A percentile compares a stretch with the other conserved stretches of the same genome.
Conservation (phyloP, 345 rosid species). For the Melastoma malabathricum region DNA sequence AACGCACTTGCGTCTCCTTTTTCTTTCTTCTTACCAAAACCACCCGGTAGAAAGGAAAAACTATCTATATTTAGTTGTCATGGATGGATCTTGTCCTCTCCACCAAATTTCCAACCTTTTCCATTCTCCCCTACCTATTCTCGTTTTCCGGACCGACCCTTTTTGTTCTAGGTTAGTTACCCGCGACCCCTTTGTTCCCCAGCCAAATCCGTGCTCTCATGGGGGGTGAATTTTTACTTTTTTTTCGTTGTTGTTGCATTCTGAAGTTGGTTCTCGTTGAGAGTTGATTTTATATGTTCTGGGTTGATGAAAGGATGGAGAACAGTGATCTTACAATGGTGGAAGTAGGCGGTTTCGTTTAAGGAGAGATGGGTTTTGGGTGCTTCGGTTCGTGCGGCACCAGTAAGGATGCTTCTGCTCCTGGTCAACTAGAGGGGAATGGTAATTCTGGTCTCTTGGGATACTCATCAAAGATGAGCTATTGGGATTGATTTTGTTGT, state of each 20-base stretch:
- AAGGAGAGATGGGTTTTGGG: slow-evolving; percentile 32
- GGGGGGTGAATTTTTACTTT: neutral
- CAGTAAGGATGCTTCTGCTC: slow-evolving; percentile 21
- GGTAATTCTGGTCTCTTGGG: slow-evolving; percentile 21
- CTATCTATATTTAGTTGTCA: too few relatives aligned
- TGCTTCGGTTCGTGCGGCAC: slow-evolving; percentile 35
- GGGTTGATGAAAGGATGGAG: slow-evolving; percentile 1
- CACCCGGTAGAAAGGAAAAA: too few relatives aligned
- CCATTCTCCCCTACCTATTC: too few relatives aligned
- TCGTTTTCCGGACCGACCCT: too few relatives aligned
- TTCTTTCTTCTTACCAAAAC: too few relatives aligned
- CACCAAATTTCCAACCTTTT: too few relatives aligned
- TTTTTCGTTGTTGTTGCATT: neutral
- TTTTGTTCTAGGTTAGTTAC: too few relatives aligned
- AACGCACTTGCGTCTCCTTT: too few relatives aligned
- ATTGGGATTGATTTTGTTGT: too few relatives aligned
- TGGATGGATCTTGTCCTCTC: too few relatives aligned
- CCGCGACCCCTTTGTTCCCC: too few relatives aligned
- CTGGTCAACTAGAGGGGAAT: slow-evolving; percentile 21
- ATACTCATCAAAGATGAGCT: neutral
- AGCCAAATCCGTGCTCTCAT: too few relatives aligned
- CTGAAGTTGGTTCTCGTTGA: neutral
- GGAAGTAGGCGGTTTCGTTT: slow-evolving; percentile 4
- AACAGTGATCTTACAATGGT: slow-evolving; percentile 43
- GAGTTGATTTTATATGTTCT: neutral